Base-by-base conservation (phyloP, 2,329 filamentous ascomycete species). In the Sclerotiophoma versabilis region DNA sequence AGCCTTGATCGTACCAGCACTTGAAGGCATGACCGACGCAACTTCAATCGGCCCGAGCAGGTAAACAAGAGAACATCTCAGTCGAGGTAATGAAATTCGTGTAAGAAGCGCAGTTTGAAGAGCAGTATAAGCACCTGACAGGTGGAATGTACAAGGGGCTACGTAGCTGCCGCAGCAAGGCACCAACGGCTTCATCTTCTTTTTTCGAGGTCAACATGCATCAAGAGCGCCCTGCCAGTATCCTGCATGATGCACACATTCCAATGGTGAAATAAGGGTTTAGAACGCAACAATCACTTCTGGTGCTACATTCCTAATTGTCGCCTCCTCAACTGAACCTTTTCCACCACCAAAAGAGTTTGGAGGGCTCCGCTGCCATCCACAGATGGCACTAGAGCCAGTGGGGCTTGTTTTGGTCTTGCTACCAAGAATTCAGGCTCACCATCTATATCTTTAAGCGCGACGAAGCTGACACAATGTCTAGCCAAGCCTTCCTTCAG, bases 401-500 rank as follows among this genome's bases (percentile, higher is more conserved):
- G 39, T 38, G 34, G 29, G 41, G 45, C 17, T 49, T 55, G 52
- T 55, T 55, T 50, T 55, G 52, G 50, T 49, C 17, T 20, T 23
- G 42, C n/a, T n/a, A 41, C 12, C 27, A 55, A 55, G 52, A 55
- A 55, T 55, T 50, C 34, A 41, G 23, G 5, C 29, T 26, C 34
- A 19, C 23, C 33, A 19, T 44, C 46, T 55, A 55, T 55, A 55
- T 49, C 52, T 55, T 34, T 19, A 46, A 46, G 26, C 29, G 26
- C 30, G 17, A 23, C 34, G 45, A 30, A 49, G 45, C 47, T 50
- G 52, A 45, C 39, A 49, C 45, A 55, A 50, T 55, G 52, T 55
- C 52, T 55, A 55, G 52, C 45, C 52, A 49, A 49, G 52, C 45
- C 36, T 49, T 50, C 46, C 46, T 50, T 46, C 52, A 55, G 52